Conservation (phyloP, 192 early-diverging fungal genomes). For the Backusella morwellensis region DNA sequence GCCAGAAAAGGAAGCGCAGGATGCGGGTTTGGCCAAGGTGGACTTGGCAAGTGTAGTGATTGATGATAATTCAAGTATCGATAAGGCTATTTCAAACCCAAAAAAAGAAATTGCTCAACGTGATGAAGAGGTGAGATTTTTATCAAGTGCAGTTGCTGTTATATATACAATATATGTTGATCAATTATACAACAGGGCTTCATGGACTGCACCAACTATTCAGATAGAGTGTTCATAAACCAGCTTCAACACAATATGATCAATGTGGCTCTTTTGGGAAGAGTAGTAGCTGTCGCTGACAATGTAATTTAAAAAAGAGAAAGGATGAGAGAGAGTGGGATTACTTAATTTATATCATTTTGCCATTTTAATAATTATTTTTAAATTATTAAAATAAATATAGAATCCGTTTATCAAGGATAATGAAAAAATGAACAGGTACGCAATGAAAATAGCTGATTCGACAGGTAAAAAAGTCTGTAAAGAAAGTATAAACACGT, state of each 20-base stretch:
- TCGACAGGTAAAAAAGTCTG: constrained; percentile 13
- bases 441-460: constrained; percentile 25
- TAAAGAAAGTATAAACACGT: constrained; percentile 5
- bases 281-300: constrained; percentile 9
- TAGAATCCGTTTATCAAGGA: constrained; percentile 17
- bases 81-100: neutral
- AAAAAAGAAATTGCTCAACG: constrained; percentile 3
- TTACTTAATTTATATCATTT: neutral
- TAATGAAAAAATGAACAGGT: constrained; percentile 18
- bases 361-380: neutral
- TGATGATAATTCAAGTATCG: neutral
- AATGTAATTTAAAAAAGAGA: constrained; percentile 22
- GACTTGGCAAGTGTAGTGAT: neutral
- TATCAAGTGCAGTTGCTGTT: too few species aligned
- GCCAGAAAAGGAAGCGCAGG: constrained; percentile 23
- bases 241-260: constrained; percentile 16
- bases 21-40: constrained; percentile 6
- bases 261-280: constrained; percentile 27
- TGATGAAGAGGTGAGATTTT: constrained; percentile 16
- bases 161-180: neutral
- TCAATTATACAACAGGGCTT: constrained; percentile 6
- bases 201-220: constrained; percentile 19
- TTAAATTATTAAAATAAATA: constrained; percentile 1
- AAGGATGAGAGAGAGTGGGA: neutral
- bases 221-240: constrained; percentile 5